phyloP scores from a whole-genome alignment of 768 basidiomycete species.

The Mycena haematopus region DNA sequence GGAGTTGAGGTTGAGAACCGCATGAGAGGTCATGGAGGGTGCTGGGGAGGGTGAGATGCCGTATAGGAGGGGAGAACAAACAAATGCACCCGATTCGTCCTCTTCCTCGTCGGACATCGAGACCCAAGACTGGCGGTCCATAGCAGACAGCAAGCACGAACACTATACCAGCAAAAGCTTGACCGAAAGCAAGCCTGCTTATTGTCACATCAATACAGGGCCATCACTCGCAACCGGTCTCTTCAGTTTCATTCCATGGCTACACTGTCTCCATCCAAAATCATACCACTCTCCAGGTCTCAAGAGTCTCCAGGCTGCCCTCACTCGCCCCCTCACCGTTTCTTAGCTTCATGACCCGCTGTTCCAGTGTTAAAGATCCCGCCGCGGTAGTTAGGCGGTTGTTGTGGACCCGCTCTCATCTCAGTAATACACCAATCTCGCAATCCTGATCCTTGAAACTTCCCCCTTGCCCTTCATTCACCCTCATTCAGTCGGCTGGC shows the following conservation, averaged over 20 bases:
- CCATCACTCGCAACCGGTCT: not conserved
- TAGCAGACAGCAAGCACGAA: slow-evolving; percentile 1
- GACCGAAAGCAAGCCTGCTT: not conserved
- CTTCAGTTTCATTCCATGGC: too few relatives aligned
- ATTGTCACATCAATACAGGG: not conserved
- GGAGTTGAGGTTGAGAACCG: slow-evolving; percentile 38
- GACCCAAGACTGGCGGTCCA: slow-evolving; percentile 7
- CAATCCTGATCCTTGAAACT: too few relatives aligned
- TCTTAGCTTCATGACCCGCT: too few relatives aligned
- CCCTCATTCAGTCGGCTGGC: too few relatives aligned
- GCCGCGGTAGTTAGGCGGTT: too few relatives aligned
- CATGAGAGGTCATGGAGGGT: slow-evolving; percentile 18
- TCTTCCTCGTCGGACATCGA: not conserved
- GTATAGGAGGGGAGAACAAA: not conserved
- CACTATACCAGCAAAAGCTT: not conserved
- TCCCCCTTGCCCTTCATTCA: too few relatives aligned
- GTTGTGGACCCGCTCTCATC: too few relatives aligned
- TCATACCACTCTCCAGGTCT: too few relatives aligned
- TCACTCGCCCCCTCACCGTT: not conserved
- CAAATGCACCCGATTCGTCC: not conserved
- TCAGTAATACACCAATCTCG: too few relatives aligned
- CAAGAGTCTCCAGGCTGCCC: too few relatives aligned
- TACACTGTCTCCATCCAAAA: too few relatives aligned
- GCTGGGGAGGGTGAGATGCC: not conserved
- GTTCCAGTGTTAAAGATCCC: too few relatives aligned